Evolutionary conservation across 2,329 filamentous ascomycete species (phyloP), one percentile per base, ranked within the genome.

Genomic region (Fusarium cyanostomum): DNA sequence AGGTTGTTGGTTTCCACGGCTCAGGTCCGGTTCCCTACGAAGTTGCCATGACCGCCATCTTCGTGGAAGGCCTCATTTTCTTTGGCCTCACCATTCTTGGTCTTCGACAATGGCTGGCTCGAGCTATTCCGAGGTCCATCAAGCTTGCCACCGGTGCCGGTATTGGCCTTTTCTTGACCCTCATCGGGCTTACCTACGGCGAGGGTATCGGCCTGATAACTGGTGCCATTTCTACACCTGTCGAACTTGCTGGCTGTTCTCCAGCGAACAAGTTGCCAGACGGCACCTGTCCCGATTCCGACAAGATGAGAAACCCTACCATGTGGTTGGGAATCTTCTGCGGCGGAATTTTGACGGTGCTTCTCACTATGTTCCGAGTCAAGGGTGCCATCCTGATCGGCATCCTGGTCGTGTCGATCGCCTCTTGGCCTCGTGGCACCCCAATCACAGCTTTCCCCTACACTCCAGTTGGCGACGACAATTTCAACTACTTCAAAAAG

Each of bases 271-370:
- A 16, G 13, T 24, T 8, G 70, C 75, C 80, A 33, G 45, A 30
- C 13, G 85, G 8, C 94, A 91, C 73, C 84, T 85, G 0, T 78
- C 80, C 52, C 10, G 16, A 24, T 6, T 76, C 69, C 33, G 80
- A 85, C 51, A 93, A 93, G 82, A 94, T 96, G 92, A 86, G 91
- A 56, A 92, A 85, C 71, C 90, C 92, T 1, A 87, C 89, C 27
- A 86, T 96, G 85, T 96, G 92, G 92, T 83, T 96, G 48, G 92
- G 92, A 28, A 92, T 96, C 70, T 94, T 96, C 80, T 91, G 90
- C 67, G 91, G 92, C 39, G 92, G 92, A 59, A 83, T 95, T 63
- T 78, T 96, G 43, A 95, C 92, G 1, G 88, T 89, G 28, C 79
- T 95, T 64, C 79, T 96, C 51, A 90, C 94, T 88, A 85, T 94